Conservation (phyloP, 805 yeast genomes). For the Pichia pseudocactophila region DNA sequence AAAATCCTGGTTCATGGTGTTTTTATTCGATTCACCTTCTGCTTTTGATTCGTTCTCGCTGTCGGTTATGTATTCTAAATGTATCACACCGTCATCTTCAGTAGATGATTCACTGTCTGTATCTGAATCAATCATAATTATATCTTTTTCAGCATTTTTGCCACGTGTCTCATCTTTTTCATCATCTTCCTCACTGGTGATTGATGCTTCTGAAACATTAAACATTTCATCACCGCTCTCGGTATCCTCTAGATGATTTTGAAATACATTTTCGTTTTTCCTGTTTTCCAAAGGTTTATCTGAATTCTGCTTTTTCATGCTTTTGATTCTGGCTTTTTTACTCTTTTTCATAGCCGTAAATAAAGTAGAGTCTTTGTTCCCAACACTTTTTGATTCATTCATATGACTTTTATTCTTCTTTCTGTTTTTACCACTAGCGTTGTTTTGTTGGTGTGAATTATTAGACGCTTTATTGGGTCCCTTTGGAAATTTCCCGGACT, state of each 20-base stretch:
- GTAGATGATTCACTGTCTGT: neutral
- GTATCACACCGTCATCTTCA: constrained; percentile 1
- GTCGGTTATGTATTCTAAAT: neutral
- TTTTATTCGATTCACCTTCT: constrained; percentile 18
- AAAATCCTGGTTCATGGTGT: constrained; percentile 40
- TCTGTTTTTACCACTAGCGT: neutral
- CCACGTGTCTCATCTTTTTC: constrained; percentile 1
- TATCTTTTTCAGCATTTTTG: constrained; percentile 1
- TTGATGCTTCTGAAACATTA: constrained; percentile 1
- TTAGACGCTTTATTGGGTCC: no score
- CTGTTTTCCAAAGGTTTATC: constrained; percentile 1
- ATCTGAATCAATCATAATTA: neutral
- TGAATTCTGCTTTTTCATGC: constrained; percentile 2
- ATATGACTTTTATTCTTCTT: neutral
- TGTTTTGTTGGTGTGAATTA: no score
- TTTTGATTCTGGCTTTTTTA: constrained; percentile 7
- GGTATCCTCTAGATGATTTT: neutral
- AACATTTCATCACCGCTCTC: constrained; percentile 3
- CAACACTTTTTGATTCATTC: neutral
- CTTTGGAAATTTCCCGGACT: no score
- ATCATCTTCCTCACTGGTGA: constrained; percentile 1
- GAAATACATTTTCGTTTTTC: neutral
- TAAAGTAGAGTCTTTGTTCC: neutral
- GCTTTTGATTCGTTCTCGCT: constrained; percentile 2
- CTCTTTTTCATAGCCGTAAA: constrained; percentile 4